Percentiles rank a stretch among this genome's conserved stretches.
These are phyloP conservation scores for Blastomyces emzantsi DNA, from an alignment of 2,329 filamentous ascomycete genomes.

Conservation along the genomic window DNA sequence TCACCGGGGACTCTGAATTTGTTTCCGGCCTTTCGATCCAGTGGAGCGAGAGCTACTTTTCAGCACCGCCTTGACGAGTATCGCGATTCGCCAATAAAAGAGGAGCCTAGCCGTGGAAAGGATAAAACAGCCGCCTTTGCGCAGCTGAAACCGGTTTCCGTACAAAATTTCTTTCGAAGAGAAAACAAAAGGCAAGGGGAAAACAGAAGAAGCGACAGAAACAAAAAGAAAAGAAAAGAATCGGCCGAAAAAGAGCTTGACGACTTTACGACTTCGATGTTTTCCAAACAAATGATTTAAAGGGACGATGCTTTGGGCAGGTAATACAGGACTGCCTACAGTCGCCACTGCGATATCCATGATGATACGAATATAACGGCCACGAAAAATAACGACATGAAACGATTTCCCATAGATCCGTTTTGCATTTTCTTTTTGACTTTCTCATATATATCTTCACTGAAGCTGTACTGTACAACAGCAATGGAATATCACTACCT, in stretches of 20 bases:
- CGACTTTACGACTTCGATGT: neutral
- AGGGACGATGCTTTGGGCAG: neutral
- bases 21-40: neutral
- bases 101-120: neutral
- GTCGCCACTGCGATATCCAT: neutral
- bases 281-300: neutral
- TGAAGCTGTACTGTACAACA: slow-evolving; percentile 10
- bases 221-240: neutral
- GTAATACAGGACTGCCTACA: slow-evolving; percentile 8
- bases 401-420: slow-evolving; percentile 12
- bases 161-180: neutral
- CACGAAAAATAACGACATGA: slow-evolving; percentile 11
- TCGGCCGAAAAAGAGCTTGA: neutral
- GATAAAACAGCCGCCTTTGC: neutral
- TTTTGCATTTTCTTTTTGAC: slow-evolving; percentile 7
- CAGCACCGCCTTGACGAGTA: neutral
- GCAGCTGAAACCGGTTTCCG: neutral
- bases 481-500: slow-evolving; percentile 1
- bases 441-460: slow-evolving; percentile 13
- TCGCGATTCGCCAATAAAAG: slow-evolving; percentile 4
- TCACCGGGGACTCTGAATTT: slow-evolving; percentile 13
- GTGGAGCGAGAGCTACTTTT: neutral
- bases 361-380: neutral
- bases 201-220: neutral
- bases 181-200: neutral